A percentile compares a stretch with the other conserved stretches of the same genome.
These are phyloP conservation scores for Plantago rigida DNA, from an alignment of 305 asterid species.

Conservation along the genomic window DNA sequence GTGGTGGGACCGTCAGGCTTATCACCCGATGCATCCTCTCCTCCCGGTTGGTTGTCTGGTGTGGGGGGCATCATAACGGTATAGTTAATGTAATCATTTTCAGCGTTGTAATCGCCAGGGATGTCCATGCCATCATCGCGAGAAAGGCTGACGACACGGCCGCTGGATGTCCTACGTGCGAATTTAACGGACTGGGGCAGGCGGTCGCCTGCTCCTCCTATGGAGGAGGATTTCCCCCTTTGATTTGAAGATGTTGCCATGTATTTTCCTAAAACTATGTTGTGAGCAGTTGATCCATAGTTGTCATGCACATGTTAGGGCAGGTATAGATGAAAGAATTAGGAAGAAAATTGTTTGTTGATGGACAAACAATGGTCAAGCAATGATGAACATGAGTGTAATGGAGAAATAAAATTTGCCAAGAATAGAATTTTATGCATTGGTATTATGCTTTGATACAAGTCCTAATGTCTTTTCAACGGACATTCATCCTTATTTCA, in stretches of 20 bases:
- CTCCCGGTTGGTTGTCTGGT: conserved; percentile 83
- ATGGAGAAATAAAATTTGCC: conserved; percentile 4
- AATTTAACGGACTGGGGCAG: conserved; percentile 53
- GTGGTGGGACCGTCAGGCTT: conserved; percentile 66
- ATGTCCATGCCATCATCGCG: conserved; percentile 58
- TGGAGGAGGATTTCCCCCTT: conserved; percentile 28
- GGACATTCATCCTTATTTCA: conserved; percentile 6
- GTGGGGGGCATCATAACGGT: conserved; percentile 96
- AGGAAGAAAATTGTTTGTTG: not conserved
- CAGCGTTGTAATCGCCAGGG: conserved; percentile 38
- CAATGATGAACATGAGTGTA: not conserved
- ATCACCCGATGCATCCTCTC: conserved; percentile 34
- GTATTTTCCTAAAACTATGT: not conserved
- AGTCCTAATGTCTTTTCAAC: not conserved
- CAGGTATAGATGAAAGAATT: not conserved
- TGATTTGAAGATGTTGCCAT: conserved; percentile 37
- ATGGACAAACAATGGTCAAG: conserved; percentile 4
- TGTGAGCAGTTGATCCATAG: not conserved
- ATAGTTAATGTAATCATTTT: conserved; percentile 53
- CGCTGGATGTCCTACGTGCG: conserved; percentile 64
- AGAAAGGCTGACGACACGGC: conserved; percentile 60
- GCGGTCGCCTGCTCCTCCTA: conserved; percentile 24
- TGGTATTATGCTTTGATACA: not conserved
- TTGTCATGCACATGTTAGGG: not conserved
- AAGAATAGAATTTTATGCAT: conserved; percentile 7